A percentile compares a stretch with the other conserved stretches of the same genome.
Evolutionary conservation across 1,139 yeast genomes (phyloP).

Genomic region (Yamadazyma pseudoaaseri): DNA sequence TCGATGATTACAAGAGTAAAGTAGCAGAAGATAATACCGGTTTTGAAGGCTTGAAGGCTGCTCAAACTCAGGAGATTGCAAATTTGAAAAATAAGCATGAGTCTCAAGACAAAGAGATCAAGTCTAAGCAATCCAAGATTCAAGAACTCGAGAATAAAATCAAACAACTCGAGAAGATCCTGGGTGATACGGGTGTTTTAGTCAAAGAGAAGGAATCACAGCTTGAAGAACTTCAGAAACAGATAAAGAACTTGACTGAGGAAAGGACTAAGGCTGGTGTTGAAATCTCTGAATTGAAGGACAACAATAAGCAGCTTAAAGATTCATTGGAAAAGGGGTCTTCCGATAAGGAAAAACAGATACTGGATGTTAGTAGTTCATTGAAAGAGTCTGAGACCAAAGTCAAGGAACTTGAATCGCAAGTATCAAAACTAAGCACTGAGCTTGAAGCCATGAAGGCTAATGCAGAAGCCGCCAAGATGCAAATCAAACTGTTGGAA

Average conservation of each 20-base stretch:
- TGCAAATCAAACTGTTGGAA: too few species aligned
- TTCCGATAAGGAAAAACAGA: slow-evolving; percentile 1
- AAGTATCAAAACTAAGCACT: too few species aligned
- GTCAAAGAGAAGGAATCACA: too few species aligned
- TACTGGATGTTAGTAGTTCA: too few species aligned
- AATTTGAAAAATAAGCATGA: background rate
- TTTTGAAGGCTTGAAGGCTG: background rate
- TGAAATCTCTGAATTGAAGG: too few species aligned
- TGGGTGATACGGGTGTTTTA: too few species aligned
- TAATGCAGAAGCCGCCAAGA: too few species aligned
- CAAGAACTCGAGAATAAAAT: slow-evolving; percentile 3
- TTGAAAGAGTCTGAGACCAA: background rate
- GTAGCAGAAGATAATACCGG: slow-evolving; percentile 1
- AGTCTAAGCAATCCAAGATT: slow-evolving; percentile 2
- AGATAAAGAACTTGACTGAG: too few species aligned
- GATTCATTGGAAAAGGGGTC: background rate
- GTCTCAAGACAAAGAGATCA: background rate
- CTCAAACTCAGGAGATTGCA: slow-evolving; percentile 1
- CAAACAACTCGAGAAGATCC: background rate
- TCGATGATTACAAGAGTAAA: slow-evolving; percentile 3
- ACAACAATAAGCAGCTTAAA: background rate
- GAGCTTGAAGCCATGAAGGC: too few species aligned
- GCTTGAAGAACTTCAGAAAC: too few species aligned
- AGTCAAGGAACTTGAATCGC: slow-evolving; percentile 1
- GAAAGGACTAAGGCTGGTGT: too few species aligned